Conservation (phyloP, 208 protist species). For the Wallacemonas sp. region DNA sequence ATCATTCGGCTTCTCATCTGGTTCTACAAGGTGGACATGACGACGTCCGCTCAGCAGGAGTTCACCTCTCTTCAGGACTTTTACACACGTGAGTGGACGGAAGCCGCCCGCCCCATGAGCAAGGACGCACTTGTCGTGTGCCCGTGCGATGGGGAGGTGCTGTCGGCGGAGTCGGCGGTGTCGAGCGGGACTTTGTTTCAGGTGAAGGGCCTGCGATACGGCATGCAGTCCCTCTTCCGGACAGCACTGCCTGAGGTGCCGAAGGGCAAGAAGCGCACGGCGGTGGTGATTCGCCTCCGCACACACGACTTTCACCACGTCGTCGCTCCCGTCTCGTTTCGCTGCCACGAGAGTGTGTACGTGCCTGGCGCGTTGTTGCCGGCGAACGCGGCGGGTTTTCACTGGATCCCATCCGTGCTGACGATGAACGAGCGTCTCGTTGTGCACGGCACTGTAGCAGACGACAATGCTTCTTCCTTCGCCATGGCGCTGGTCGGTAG, state of each 20-base stretch:
- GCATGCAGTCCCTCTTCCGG: conserved; percentile 62
- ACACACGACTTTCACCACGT: conserved; percentile 84
- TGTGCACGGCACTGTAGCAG: conserved; percentile 34
- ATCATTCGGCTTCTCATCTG: conserved; percentile 40
- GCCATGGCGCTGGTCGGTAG: conserved; percentile 75
- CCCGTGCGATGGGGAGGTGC: conserved; percentile 76
- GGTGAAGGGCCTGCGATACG: conserved; percentile 80
- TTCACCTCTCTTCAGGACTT: conserved; percentile 79
- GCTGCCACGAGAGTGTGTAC: conserved; percentile 60
- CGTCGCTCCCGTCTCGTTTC: conserved; percentile 48
- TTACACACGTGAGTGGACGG: conserved; percentile 64
- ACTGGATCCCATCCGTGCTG: conserved; percentile 75
- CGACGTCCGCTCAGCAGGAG: conserved; percentile 19
- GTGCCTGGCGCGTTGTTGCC: conserved; percentile 79
- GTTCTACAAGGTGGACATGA: conserved; percentile 58
- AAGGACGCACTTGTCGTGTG: conserved; percentile 25
- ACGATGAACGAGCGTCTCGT: conserved; percentile 80
- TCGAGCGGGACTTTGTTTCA: conserved; percentile 44
- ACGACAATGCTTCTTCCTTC: conserved; percentile 14
- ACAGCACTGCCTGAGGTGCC: conserved; percentile 9
- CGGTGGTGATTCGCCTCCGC: conserved; percentile 63
- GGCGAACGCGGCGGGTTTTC: conserved; percentile 55
- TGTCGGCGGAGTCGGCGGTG: conserved; percentile 37
- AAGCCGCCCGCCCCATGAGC: conserved; percentile 38
- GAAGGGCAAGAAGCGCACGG: conserved; percentile 47